Base-by-base conservation (phyloP, 176 grass and related monocot genomes). In the Eragrostis curvula region DNA sequence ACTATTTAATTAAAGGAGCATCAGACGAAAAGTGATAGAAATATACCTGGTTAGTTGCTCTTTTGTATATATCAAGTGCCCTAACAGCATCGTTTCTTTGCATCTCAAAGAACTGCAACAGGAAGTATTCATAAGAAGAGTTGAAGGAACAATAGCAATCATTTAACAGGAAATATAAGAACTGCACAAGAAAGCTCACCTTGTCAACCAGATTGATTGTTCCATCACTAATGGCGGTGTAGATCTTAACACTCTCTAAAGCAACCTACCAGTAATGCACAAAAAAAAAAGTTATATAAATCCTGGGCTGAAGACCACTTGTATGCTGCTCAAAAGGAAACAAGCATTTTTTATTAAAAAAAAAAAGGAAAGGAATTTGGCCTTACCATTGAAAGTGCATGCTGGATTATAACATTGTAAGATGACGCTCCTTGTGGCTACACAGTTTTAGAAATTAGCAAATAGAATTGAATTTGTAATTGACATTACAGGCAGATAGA, bases 101-200 rank as follows among this genome's bases (percentile, higher is more conserved):
- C 97, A 99, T 96, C 66, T 99, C 97, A 85, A 99, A 99, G 85
- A 99, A 99, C 97, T 99, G 89, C 28, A 7, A 73, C 75, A 85
- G 78, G 27, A 43, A 68, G 84, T 84, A 85, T 83, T 66, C 64
- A 74, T 56, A 36, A 66, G 25, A 59, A 78, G 71, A 76, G 40
- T 12, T 81, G 75, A 73, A 68, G 10, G n/a, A 85, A 89, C 0
- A 82, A 82, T 74, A 65, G 73, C 40, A 77, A 51, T 45, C 6
- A 10, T 79, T 73, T 51, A 51, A 25, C 9, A 66, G n/a, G n/a
- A n/a, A n/a, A n/a, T n/a, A n/a, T n/a, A n/a, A n/a, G n/a, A n/a
- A n/a, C n/a, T n/a, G n/a, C 41, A 59, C 20, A 83, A 64, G 49
- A 74, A 78, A 59, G 32, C 45, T 81, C 71, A 99, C 97, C 97